These are phyloP conservation scores for Xylariaceae sp. DNA, from an alignment of 2,329 filamentous ascomycete species.

Conservation along the genomic window DNA sequence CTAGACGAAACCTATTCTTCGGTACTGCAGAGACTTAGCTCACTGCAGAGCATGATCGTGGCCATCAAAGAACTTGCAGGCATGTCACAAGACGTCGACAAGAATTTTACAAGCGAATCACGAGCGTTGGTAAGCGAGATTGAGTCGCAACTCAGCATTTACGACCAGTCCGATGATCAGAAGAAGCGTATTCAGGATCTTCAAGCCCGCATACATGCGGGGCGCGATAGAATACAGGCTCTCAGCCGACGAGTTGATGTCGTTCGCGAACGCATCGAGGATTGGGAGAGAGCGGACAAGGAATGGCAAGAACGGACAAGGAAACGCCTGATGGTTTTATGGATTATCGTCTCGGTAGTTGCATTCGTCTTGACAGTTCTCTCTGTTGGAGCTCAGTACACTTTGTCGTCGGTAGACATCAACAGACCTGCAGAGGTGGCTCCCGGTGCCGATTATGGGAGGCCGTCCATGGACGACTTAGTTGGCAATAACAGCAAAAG, in stretches of 20 bases:
- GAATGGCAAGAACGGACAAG: slow-evolving; percentile 73
- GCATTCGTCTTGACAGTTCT: slow-evolving; percentile 56
- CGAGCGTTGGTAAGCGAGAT: slow-evolving; percentile 65
- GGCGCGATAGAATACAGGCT: slow-evolving; percentile 63
- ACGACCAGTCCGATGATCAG: slow-evolving; percentile 69
- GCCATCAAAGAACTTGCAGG: slow-evolving; percentile 71
- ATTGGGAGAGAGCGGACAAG: slow-evolving; percentile 69
- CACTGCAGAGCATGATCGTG: slow-evolving; percentile 67
- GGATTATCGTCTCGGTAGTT: slow-evolving; percentile 61
- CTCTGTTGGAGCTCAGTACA: slow-evolving; percentile 46
- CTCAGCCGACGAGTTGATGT: slow-evolving; percentile 68
- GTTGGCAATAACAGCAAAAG: slow-evolving; percentile 31
- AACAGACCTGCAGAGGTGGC: slow-evolving; percentile 20
- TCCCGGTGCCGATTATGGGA: slow-evolving; percentile 14
- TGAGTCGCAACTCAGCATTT: slow-evolving; percentile 62
- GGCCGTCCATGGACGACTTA: slow-evolving; percentile 17
- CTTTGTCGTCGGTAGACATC: slow-evolving; percentile 28
- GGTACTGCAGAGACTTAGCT: slow-evolving; percentile 70
- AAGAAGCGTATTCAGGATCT: slow-evolving; percentile 66
- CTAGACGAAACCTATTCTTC: slow-evolving; percentile 78
- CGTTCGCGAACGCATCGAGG: slow-evolving; percentile 68
- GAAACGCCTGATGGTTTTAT: slow-evolving; percentile 65
- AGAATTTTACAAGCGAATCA: slow-evolving; percentile 65
- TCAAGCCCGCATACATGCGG: slow-evolving; percentile 64
- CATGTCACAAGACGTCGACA: slow-evolving; percentile 62